These are phyloP conservation scores for Coemansia sp. DNA, from an alignment of 192 early-diverging fungal species.

Conservation along the genomic window DNA sequence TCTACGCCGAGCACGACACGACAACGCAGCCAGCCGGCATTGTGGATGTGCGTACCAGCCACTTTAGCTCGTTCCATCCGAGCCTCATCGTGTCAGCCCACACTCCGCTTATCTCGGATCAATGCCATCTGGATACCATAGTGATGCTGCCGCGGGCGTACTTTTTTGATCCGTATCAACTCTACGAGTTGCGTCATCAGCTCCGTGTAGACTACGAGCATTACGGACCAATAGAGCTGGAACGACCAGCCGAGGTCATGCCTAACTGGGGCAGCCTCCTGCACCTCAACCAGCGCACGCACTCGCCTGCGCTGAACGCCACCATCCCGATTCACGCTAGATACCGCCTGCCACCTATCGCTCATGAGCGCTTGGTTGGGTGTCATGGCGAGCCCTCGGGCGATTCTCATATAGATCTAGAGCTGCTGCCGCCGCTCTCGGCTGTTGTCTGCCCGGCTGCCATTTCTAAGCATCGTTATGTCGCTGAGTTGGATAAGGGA, in stretches of 20 bases:
- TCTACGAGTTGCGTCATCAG: constrained; percentile 12
- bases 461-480: not conserved
- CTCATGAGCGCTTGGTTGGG: constrained; percentile 20
- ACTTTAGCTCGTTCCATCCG: constrained; percentile 46
- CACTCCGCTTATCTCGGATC: not conserved
- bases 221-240: constrained; percentile 40
- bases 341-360: constrained; percentile 34
- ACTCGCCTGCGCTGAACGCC: not conserved
- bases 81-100: constrained; percentile 15
- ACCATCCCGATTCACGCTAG: constrained; percentile 43
- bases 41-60: constrained; percentile 8
- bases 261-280: constrained; percentile 44
- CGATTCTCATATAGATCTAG: constrained; percentile 29
- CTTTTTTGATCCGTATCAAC: constrained; percentile 50
- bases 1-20: constrained; percentile 26
- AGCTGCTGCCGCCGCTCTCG: constrained; percentile 30
- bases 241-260: constrained; percentile 40
- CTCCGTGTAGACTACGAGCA: constrained; percentile 14
- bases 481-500: not conserved
- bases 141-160: constrained; percentile 33
- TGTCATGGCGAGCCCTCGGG: constrained; percentile 35
- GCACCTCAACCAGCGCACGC: constrained; percentile 19
- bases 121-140: constrained; percentile 21
- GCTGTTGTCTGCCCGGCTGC: constrained; percentile 27
- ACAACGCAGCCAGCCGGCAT: constrained; percentile 7